These are phyloP conservation scores for Cynanchum wilfordii DNA, from an alignment of 257 asterid genomes.

Conservation along the genomic window DNA sequence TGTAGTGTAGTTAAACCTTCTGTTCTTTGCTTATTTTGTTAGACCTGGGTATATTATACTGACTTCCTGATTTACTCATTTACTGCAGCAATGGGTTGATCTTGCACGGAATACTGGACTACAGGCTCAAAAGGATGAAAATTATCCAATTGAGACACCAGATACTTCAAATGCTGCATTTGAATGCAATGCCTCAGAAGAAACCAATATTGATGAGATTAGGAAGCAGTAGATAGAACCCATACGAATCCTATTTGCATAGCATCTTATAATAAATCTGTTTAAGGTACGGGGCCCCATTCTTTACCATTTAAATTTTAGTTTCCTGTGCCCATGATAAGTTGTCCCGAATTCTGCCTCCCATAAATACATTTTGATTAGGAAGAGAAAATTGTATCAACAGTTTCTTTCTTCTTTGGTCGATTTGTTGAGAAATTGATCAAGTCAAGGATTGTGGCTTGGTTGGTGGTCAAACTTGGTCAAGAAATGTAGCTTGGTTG, in stretches of 20 bases:
- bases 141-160: conserved; percentile 22
- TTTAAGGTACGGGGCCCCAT: conserved; percentile 18
- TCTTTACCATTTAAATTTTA: conserved; percentile 7
- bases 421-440: no score
- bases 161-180: conserved; percentile 48
- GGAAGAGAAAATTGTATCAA: not conserved
- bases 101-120: conserved; percentile 82
- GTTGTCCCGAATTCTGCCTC: not conserved
- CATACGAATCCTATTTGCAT: conserved; percentile 11
- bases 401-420: not conserved
- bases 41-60: conserved; percentile 15
- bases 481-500: no score
- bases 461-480: no score
- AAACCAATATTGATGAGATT: conserved; percentile 49
- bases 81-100: conserved; percentile 93
- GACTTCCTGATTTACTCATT: conserved; percentile 18
- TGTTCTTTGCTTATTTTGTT: conserved; percentile 2
- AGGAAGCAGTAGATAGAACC: conserved; percentile 39
- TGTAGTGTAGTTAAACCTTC: not conserved
- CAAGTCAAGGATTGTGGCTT: no score
- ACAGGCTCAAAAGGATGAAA: conserved; percentile 59
- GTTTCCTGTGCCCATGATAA: not conserved
- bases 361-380: not conserved
- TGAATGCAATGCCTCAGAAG: conserved; percentile 46
- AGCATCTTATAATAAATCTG: conserved; percentile 13